Conservation (phyloP, 2,329 filamentous ascomycete species). For the Endothia cerciana region DNA sequence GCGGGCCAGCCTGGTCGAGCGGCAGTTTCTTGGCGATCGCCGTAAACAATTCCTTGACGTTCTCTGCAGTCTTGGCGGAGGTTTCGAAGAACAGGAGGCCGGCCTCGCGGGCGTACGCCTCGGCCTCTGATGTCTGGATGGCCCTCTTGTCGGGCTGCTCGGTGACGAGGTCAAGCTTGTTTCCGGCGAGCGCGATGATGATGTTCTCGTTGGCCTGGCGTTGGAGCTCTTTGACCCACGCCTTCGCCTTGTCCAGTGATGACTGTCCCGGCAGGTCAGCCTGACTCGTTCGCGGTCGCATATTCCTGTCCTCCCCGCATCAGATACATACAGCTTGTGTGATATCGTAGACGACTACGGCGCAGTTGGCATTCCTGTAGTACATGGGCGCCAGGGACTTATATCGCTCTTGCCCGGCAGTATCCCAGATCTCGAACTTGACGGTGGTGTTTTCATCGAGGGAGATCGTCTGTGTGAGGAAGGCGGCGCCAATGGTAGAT, state of each 20-base stretch:
- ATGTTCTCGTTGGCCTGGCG: constrained; percentile 99
- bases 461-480: constrained; percentile 97
- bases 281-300: too few species aligned
- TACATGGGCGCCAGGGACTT: constrained; percentile 99
- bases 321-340: constrained; percentile 83
- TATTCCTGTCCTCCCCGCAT: background rate
- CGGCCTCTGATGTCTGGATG: constrained; percentile 84
- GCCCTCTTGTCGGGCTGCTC: constrained; percentile 96
- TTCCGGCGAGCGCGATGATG: constrained; percentile 95
- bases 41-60: constrained; percentile 93
- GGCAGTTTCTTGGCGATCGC: constrained; percentile 98
- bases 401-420: constrained; percentile 96
- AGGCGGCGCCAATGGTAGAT: constrained; percentile 97
- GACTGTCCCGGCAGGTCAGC: constrained; percentile 59
- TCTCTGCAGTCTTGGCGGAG: constrained; percentile 95
- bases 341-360: constrained; percentile 98
- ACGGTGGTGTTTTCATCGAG: constrained; percentile 98
- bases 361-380: constrained; percentile 99
- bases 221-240: constrained; percentile 98
- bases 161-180: constrained; percentile 95
- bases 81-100: constrained; percentile 98
- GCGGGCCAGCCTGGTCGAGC: constrained; percentile 91
- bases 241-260: constrained; percentile 97
- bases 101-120: constrained; percentile 92
- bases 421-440: constrained; percentile 99